Evolutionary conservation across 495 filamentous ascomycete genomes (phyloP).

Genomic region (Aspergillus avenaceus): DNA sequence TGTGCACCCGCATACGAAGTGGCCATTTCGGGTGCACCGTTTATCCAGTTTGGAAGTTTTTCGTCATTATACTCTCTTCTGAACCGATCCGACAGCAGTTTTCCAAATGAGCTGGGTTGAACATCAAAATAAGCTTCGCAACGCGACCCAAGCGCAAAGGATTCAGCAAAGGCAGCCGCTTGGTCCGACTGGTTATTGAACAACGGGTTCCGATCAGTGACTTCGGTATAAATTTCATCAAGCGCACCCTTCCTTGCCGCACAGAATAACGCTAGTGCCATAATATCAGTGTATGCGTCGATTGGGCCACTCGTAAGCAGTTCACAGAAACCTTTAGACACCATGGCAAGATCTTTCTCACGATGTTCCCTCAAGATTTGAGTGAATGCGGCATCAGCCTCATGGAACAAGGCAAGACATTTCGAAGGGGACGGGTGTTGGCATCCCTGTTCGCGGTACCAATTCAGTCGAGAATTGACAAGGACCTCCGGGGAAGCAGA

Average conservation of each 20-base stretch:
- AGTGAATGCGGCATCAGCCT: conserved; percentile 38
- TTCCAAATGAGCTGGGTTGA: conserved; percentile 49
- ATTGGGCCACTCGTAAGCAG: conserved; percentile 35
- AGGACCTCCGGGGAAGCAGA: conserved; percentile 37
- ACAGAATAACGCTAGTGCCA: conserved; percentile 52
- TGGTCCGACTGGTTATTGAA: conserved; percentile 55
- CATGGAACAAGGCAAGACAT: conserved; percentile 43
- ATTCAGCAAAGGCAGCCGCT: conserved; percentile 57
- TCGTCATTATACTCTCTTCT: conserved; percentile 45
- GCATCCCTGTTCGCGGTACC: conserved; percentile 47
- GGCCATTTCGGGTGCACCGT: conserved; percentile 46
- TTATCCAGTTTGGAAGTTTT: conserved; percentile 49
- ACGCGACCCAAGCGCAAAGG: conserved; percentile 56
- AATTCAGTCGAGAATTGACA: conserved; percentile 43
- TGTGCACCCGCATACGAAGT: conserved; percentile 52
- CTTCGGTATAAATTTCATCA: conserved; percentile 58
- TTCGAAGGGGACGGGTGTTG: conserved; percentile 31
- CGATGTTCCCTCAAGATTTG: conserved; percentile 37
- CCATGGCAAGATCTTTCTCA: conserved; percentile 34
- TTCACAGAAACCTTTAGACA: conserved; percentile 33
- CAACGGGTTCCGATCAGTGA: conserved; percentile 55
- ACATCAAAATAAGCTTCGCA: conserved; percentile 60
- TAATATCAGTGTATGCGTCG: conserved; percentile 47
- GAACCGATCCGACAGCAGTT: conserved; percentile 51
- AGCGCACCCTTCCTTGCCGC: conserved; percentile 51